Conservation (phyloP, 192 early-diverging fungal species). For the Mortierella alpina region DNA sequence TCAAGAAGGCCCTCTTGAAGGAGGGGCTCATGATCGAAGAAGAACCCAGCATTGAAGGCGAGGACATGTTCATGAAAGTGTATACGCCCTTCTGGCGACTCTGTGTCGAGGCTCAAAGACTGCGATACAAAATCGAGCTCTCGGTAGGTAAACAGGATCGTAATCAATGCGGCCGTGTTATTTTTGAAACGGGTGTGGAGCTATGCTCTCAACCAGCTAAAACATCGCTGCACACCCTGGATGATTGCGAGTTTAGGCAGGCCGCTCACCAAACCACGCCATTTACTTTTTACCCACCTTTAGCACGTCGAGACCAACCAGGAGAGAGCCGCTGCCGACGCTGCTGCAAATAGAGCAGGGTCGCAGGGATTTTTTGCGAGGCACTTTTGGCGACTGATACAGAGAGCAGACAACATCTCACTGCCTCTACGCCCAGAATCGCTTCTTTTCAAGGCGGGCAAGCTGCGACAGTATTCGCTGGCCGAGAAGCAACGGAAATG, state of each 20-base stretch:
- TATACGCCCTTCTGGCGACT: conserved; percentile 55
- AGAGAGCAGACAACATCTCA: conserved; percentile 29
- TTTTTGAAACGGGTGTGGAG: no score
- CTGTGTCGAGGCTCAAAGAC: conserved; percentile 54
- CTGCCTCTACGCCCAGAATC: conserved; percentile 49
- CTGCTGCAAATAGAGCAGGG: background rate
- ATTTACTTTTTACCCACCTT: background rate
- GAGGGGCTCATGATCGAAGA: conserved; percentile 53
- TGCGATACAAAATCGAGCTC: conserved; percentile 48
- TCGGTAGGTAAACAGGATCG: conserved; percentile 24
- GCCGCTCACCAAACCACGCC: no score
- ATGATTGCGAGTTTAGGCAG: no score
- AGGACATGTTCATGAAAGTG: conserved; percentile 56
- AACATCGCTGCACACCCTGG: no score
- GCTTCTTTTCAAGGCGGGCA: conserved; percentile 48
- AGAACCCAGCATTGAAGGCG: conserved; percentile 46
- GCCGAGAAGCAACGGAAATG: conserved; percentile 46
- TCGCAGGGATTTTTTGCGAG: background rate
- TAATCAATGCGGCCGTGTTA: no score
- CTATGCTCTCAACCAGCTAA: no score
- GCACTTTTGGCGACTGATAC: conserved; percentile 14
- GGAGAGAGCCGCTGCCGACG: conserved; percentile 27
- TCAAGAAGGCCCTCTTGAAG: conserved; percentile 50
- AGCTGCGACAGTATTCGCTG: conserved; percentile 39
- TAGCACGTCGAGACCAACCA: conserved; percentile 30